Evolutionary conservation across 106 monocot genomes (phyloP).

Genomic region (Dioscorea dumetorum): DNA sequence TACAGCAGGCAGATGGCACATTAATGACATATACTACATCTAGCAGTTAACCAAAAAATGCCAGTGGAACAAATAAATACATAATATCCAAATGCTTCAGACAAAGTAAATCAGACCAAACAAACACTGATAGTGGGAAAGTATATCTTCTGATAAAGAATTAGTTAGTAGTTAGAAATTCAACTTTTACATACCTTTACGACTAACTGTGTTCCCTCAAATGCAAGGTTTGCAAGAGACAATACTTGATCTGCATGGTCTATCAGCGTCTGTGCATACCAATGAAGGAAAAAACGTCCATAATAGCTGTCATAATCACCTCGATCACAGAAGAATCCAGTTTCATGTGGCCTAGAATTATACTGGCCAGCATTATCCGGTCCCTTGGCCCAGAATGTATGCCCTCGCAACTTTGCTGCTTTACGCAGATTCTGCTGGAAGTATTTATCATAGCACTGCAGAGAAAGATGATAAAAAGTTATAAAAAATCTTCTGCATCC

Average conservation of each 20-base stretch:
- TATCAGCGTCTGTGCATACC: conserved; percentile 73
- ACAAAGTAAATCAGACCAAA: too few species aligned
- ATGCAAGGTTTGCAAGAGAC: conserved; percentile 75
- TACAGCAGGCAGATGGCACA: too few species aligned
- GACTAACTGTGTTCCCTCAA: conserved; percentile 68
- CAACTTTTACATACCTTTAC: conserved; percentile 52
- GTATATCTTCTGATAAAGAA: too few species aligned
- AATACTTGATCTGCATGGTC: conserved; percentile 81
- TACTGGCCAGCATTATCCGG: conserved; percentile 94
- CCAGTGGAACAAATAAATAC: too few species aligned
- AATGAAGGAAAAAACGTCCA: conserved; percentile 87
- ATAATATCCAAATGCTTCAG: too few species aligned
- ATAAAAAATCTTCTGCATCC: too few species aligned
- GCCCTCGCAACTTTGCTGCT: conserved; percentile 75
- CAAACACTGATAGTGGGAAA: too few species aligned
- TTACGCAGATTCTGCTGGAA: conserved; percentile 66
- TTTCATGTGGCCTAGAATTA: conserved; percentile 82
- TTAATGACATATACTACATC: too few species aligned
- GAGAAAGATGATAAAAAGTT: background rate
- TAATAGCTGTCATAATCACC: conserved; percentile 95
- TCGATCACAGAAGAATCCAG: conserved; percentile 88
- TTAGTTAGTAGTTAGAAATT: background rate
- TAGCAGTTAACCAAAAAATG: too few species aligned
- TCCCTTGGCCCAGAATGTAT: conserved; percentile 80
- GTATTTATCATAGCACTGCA: conserved; percentile 93